Percentiles rank a stretch among this genome's conserved stretches.
These are phyloP conservation scores for Hypoxylon lienhwacheense DNA, from an alignment of 495 filamentous ascomycete genomes.

Conservation along the genomic window DNA sequence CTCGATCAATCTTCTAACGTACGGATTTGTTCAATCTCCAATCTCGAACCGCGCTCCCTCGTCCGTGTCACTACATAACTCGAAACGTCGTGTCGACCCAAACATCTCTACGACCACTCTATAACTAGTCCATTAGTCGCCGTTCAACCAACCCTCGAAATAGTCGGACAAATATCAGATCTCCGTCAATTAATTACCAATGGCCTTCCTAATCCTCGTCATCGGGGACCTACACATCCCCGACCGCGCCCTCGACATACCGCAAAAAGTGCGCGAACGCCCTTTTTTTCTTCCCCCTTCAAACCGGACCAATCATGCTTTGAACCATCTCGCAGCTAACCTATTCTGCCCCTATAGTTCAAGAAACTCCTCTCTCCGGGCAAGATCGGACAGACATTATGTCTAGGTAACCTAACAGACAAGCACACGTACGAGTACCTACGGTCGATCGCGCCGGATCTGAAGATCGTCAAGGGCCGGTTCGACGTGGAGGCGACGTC, in stretches of 20 bases:
- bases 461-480: conserved; percentile 92
- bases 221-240: conserved; percentile 98
- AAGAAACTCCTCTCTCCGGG: conserved; percentile 96
- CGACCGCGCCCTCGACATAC: conserved; percentile 87
- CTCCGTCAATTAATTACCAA: conserved; percentile 25
- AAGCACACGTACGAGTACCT: conserved; percentile 94
- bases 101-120: not conserved
- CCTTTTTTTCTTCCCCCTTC: not conserved
- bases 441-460: conserved; percentile 83
- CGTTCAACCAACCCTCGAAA: not conserved
- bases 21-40: too few species aligned
- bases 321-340: too few species aligned
- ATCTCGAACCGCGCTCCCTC: conserved; percentile 2
- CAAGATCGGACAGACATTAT: conserved; percentile 97
- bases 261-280: conserved; percentile 68
- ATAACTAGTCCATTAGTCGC: not conserved
- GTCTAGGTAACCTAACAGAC: conserved; percentile 95
- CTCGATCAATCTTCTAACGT: not conserved
- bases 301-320: too few species aligned
- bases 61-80: not conserved
- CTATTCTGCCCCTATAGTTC: conserved; percentile 76
- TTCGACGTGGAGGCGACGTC: conserved; percentile 92
- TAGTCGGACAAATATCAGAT: not conserved
- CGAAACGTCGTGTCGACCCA: conserved; percentile 12
- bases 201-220: conserved; percentile 69